Conservation (phyloP, 805 yeast genomes). For the Pichia membranifaciens region DNA sequence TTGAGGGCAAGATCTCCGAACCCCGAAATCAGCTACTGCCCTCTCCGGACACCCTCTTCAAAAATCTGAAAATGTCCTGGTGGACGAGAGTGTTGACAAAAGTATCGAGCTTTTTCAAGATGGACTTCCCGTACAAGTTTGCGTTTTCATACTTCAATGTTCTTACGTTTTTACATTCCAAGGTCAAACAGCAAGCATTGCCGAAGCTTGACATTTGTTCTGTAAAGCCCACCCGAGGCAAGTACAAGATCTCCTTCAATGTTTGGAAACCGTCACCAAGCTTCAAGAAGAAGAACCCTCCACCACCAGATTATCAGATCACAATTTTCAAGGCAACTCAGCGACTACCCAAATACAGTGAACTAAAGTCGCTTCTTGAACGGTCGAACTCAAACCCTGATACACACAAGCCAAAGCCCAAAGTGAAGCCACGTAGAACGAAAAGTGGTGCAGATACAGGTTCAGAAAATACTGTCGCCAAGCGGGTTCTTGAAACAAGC, state of each 20-base stretch:
- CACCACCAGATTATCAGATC: constrained; percentile 69
- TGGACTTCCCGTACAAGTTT: constrained; percentile 12
- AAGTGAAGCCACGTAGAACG: background rate
- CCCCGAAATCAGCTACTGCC: background rate
- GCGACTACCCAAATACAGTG: constrained; percentile 42
- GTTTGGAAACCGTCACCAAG: constrained; percentile 80
- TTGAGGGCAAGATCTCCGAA: constrained; percentile 3
- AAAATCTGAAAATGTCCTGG: constrained; percentile 8
- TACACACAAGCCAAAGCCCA: constrained; percentile 6
- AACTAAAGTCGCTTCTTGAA: constrained; percentile 35
- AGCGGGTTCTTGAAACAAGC: background rate
- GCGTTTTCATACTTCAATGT: constrained; percentile 16
- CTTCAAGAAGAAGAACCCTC: constrained; percentile 67
- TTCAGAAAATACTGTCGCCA: background rate
- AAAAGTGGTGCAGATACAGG: background rate
- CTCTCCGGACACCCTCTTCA: constrained; percentile 1
- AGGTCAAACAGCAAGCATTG: constrained; percentile 11
- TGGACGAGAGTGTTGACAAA: constrained; percentile 10
- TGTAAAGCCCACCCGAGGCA: constrained; percentile 17
- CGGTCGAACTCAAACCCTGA: constrained; percentile 20
- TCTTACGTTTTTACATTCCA: constrained; percentile 17
- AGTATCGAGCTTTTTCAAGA: constrained; percentile 5
- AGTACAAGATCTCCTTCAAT: constrained; percentile 42
- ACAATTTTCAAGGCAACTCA: constrained; percentile 47
- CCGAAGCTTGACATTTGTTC: background rate